Evolutionary conservation across 2,329 filamentous ascomycete genomes (phyloP).

Genomic region (Colletotrichum gloeosporioides): DNA sequence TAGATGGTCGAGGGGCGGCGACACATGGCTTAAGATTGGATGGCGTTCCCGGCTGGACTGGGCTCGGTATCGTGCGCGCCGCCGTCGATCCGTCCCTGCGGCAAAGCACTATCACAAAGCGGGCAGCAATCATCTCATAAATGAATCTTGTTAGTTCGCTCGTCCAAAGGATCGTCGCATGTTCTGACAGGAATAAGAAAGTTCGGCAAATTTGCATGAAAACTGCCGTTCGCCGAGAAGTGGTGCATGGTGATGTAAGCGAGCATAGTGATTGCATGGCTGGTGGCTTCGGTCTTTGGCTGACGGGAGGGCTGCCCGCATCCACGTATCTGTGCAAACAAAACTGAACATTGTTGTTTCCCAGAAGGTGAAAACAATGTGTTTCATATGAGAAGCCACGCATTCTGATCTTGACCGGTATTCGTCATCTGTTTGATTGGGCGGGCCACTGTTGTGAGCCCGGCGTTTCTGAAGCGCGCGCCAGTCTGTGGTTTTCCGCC

Average conservation of each 20-base stretch:
- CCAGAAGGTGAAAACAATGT: background rate
- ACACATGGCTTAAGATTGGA: slow-evolving; percentile 10
- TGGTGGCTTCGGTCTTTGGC: background rate
- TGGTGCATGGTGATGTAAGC: background rate
- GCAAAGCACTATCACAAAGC: background rate
- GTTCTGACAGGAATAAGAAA: slow-evolving; percentile 12
- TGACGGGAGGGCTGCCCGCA: background rate
- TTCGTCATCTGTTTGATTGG: background rate
- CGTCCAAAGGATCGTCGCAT: background rate
- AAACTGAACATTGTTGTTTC: background rate
- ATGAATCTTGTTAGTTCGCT: background rate
- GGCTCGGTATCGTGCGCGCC: background rate
- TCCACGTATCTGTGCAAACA: background rate
- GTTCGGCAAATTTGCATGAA: background rate
- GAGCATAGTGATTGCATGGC: background rate
- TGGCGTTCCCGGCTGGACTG: background rate
- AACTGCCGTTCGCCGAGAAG: slow-evolving; percentile 6
- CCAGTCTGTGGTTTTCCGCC: background rate
- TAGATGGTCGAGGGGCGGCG: background rate
- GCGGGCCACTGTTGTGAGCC: background rate
- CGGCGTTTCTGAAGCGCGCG: slow-evolving; percentile 17
- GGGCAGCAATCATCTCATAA: background rate
- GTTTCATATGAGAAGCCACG: background rate
- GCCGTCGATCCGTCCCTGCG: background rate
- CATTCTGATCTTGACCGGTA: background rate